Evolutionary conservation across 1,284 basidiomycete genomes (phyloP).

Genomic region (Pseudozyma hubeiensis): DNA sequence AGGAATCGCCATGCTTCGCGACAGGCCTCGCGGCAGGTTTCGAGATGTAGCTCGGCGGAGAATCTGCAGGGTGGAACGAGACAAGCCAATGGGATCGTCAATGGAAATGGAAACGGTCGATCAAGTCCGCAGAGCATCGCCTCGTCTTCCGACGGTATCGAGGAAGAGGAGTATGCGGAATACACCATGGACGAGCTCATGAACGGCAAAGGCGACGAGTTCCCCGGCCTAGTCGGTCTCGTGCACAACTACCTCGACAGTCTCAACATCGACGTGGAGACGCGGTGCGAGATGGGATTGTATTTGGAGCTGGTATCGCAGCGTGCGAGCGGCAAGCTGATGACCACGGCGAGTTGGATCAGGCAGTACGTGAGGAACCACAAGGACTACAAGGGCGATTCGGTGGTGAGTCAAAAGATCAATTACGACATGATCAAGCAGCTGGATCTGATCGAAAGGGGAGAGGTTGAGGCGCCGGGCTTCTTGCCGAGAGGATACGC

Average conservation of each 20-base stretch:
- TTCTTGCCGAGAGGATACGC: slow-evolving; percentile 65
- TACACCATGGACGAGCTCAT: slow-evolving; percentile 94
- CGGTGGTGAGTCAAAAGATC: slow-evolving; percentile 87
- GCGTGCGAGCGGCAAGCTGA: slow-evolving; percentile 87
- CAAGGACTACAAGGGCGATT: slow-evolving; percentile 89
- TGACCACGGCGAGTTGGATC: slow-evolving; percentile 93
- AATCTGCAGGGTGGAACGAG: slow-evolving; percentile 13
- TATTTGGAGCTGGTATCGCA: slow-evolving; percentile 68
- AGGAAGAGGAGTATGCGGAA: slow-evolving; percentile 85
- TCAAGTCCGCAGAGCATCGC: slow-evolving; percentile 31
- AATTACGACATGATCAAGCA: slow-evolving; percentile 93
- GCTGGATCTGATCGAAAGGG: slow-evolving; percentile 81
- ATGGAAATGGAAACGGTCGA: slow-evolving; percentile 13
- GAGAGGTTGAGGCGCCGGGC: slow-evolving; percentile 58
- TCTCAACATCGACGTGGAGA: slow-evolving; percentile 79
- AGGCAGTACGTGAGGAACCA: slow-evolving; percentile 89
- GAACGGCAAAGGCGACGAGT: slow-evolving; percentile 82
- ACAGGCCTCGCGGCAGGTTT: slow-evolving; percentile 42
- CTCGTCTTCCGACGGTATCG: slow-evolving; percentile 13
- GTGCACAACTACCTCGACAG: slow-evolving; percentile 89
- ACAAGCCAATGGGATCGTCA: slow-evolving; percentile 4
- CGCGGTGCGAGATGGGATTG: slow-evolving; percentile 76
- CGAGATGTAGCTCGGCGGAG: slow-evolving; percentile 23
- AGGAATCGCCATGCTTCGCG: slow-evolving; percentile 69
- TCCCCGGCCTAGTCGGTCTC: slow-evolving; percentile 87